Evolutionary conservation across 2,329 filamentous ascomycete species (phyloP).

Genomic region (Eutypa lata): DNA sequence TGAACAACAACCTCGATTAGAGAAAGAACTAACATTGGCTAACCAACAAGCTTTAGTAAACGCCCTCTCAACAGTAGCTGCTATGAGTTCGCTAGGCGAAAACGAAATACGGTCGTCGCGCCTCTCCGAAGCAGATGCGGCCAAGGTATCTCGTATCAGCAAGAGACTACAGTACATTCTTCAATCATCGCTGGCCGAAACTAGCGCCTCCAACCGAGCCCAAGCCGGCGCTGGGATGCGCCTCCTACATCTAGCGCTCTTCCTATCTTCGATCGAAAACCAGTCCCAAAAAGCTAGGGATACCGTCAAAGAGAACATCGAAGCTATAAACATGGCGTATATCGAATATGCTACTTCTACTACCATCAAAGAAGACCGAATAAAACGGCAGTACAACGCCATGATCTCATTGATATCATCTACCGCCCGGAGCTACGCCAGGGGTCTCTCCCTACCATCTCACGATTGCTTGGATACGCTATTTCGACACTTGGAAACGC

Average conservation of each 20-base stretch:
- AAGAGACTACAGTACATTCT: slow-evolving; percentile 26
- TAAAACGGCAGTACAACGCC: slow-evolving; percentile 19
- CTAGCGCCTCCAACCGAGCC: slow-evolving; percentile 13
- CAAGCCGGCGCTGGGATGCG: slow-evolving; percentile 13
- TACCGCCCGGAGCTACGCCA: slow-evolving; percentile 25
- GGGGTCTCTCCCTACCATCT: slow-evolving; percentile 22
- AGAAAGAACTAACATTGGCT: slow-evolving; percentile 18
- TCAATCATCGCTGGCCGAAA: slow-evolving; percentile 22
- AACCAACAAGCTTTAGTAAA: slow-evolving; percentile 38
- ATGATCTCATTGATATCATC: slow-evolving; percentile 26
- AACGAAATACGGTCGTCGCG: slow-evolving; percentile 12
- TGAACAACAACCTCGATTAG: slow-evolving; percentile 10
- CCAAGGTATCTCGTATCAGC: slow-evolving; percentile 17
- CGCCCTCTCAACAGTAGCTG: slow-evolving; percentile 36
- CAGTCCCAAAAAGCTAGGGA: slow-evolving; percentile 8
- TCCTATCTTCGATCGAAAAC: slow-evolving; percentile 18
- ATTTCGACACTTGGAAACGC: slow-evolving; percentile 35
- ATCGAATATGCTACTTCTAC: slow-evolving; percentile 4
- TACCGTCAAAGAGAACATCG: slow-evolving; percentile 11
- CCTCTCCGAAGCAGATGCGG: slow-evolving; percentile 11
- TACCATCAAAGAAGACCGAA: slow-evolving; percentile 10
- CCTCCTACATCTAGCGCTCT: slow-evolving; percentile 20
- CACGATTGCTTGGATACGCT: slow-evolving; percentile 29
- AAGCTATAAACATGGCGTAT: slow-evolving; percentile 12
- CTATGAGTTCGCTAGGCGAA: slow-evolving; percentile 26